Percentiles rank a stretch among this genome's conserved stretches.
Conservation (phyloP, 2,329 filamentous ascomycete genomes). For the Acarospora socialis region DNA sequence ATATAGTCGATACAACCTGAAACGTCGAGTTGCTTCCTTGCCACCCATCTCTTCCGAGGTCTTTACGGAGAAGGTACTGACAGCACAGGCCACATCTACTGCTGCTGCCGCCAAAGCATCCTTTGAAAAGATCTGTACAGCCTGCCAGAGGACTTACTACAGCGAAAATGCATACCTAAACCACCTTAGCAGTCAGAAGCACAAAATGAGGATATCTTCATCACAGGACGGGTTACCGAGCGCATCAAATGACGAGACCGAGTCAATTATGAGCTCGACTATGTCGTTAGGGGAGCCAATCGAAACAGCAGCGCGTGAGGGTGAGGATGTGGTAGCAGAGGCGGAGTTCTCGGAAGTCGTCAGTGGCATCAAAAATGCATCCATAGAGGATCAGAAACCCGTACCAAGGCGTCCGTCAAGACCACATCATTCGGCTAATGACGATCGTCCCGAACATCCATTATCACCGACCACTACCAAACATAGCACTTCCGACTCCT, state of each 20-base stretch:
- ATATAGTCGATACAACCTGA: conserved; percentile 78
- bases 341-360: conserved; percentile 66
- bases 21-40: conserved; percentile 78
- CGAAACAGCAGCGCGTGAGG: conserved; percentile 20
- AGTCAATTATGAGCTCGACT: conserved; percentile 76
- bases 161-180: conserved; percentile 94
- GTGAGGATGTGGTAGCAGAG: conserved; percentile 53
- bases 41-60: conserved; percentile 83
- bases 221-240: conserved; percentile 29
- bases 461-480: conserved; percentile 20
- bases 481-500: conserved; percentile 16
- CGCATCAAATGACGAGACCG: conserved; percentile 51
- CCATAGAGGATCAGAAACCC: conserved; percentile 34
- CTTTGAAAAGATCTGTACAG: conserved; percentile 68
- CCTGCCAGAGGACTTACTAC: conserved; percentile 85
- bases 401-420: conserved; percentile 26
- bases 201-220: conserved; percentile 53
- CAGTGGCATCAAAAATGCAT: conserved; percentile 58
- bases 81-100: conserved; percentile 69
- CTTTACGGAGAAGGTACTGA: conserved; percentile 90
- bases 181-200: conserved; percentile 81
- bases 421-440: conserved; percentile 26
- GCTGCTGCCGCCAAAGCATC: conserved; percentile 78
- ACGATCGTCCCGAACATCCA: conserved; percentile 22
- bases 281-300: conserved; percentile 81